Conservation (phyloP, 768 basidiomycete genomes). For the Tylopilus cervinicoccineus region DNA sequence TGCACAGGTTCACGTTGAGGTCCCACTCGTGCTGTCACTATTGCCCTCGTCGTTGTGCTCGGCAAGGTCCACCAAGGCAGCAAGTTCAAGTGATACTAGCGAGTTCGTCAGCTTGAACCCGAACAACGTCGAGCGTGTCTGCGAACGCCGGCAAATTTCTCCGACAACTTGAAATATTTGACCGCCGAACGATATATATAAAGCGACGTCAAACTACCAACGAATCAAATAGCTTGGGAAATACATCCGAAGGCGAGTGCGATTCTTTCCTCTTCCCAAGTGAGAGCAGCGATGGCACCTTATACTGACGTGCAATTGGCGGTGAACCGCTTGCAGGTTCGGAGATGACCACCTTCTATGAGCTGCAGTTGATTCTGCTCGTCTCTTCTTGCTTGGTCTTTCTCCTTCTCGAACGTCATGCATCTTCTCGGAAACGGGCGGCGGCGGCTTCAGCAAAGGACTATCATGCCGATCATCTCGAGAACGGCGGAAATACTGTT, state of each 20-base stretch:
- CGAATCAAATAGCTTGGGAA: no score
- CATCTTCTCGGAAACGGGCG: slow-evolving; percentile 24
- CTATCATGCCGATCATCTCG: slow-evolving; percentile 24
- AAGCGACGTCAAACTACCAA: not conserved
- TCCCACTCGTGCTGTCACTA: slow-evolving; percentile 9
- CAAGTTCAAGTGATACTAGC: not conserved
- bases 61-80: not conserved
- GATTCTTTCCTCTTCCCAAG: not conserved
- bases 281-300: not conserved
- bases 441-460: slow-evolving; percentile 22
- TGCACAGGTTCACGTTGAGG: slow-evolving; percentile 2
- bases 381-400: slow-evolving; percentile 31
- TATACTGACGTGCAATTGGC: not conserved
- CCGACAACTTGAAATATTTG: not conserved
- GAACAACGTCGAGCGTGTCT: not conserved
- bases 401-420: slow-evolving; percentile 34
- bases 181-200: not conserved
- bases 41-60: slow-evolving; percentile 2
- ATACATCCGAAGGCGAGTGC: slow-evolving; percentile 10
- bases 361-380: slow-evolving; percentile 37
- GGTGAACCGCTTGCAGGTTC: not conserved
- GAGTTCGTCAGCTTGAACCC: slow-evolving; percentile 9
- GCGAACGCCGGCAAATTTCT: no score
- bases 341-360: slow-evolving; percentile 36
- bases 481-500: slow-evolving; percentile 26